These are phyloP conservation scores for Verticillium klebahnii DNA, from an alignment of 2,329 filamentous ascomycete genomes.

Conservation along the genomic window DNA sequence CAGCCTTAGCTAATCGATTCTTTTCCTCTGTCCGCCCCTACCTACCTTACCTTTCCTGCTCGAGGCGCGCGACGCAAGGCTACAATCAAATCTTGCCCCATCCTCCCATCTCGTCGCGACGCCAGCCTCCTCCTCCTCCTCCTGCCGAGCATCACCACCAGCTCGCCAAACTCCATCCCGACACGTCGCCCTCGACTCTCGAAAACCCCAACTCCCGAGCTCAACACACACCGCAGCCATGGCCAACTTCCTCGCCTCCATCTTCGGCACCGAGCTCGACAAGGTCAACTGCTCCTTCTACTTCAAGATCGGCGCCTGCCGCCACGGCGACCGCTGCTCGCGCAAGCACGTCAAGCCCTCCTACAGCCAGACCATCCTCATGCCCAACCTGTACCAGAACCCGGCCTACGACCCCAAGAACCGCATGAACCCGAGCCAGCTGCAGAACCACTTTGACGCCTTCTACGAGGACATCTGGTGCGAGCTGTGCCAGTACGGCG, in stretches of 20 bases:
- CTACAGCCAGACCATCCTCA: conserved; percentile 94
- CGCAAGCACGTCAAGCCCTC: conserved; percentile 99
- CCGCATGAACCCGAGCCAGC: conserved; percentile 93
- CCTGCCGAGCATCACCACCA: not conserved
- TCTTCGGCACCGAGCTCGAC: conserved; percentile 99
- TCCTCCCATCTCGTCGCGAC: conserved; percentile 1
- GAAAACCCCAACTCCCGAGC: not conserved
- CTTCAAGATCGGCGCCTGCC: conserved; percentile 94
- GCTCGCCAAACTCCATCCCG: conserved; percentile 1
- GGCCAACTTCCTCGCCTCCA: conserved; percentile 98
- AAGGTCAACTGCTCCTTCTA: conserved; percentile 99
- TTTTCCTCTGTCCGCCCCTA: not conserved
- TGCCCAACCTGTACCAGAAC: conserved; percentile 99
- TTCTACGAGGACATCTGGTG: conserved; percentile 99
- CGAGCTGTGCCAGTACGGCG: conserved; percentile 98
- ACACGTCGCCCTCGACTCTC: not conserved
- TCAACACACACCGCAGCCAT: conserved; percentile 37
- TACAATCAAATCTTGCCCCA: conserved; percentile 12
- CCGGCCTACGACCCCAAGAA: conserved; percentile 94
- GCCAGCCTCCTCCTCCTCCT: not conserved
- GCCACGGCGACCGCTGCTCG: conserved; percentile 96
- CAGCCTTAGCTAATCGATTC: not conserved
- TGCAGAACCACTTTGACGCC: conserved; percentile 99
- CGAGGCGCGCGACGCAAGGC: conserved; percentile 6
- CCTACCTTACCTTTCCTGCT: not conserved